Base-by-base conservation (phyloP, 2,329 filamentous ascomycete species). In the Tolypocladium guangdongense region DNA sequence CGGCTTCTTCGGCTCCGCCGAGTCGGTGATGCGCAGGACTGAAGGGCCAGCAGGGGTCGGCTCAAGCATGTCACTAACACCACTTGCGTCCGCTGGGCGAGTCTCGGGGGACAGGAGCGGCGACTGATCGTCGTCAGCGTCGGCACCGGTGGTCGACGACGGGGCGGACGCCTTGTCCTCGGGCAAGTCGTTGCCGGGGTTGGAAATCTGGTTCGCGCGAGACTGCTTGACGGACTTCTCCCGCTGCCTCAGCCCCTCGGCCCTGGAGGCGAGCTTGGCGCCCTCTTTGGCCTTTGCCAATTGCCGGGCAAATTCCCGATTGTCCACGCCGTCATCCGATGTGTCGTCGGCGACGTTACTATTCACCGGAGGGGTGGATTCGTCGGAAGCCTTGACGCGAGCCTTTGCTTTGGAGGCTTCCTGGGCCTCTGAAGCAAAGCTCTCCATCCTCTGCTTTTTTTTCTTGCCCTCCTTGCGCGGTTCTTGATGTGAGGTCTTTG, bases 51-150 rank as follows among this genome's bases (percentile, higher is more conserved):
- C 67, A 3, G 81, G 69, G 45, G 81, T 72, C 49, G 86, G 76
- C 71, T 95, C 90, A 18, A 97, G 83, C 92, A 97, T 97, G 71
- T 96, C 92, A 52, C 87, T 87, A 54, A 96, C 82, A 65, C 88
- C 88, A 52, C 80, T 82, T 55, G 80, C 78, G 54, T 81, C 77
- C 16, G 74, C 76, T n/a, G 81, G 74, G 37, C 62, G 66, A 24
- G 78, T 72, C 50, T 81, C 74, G 35, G 89, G 87, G 12, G 88
- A 91, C 46, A 76, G 75, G 54, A 78, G 76, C 8, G 86, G 77
- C 3, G 90, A 90, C 62, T 86, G 74, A 63, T 95, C 89, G 63
- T 95, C 88, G 62, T 93, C 89, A 16, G 84, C 88, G 65, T 92
- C 88, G 33, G 78, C 86, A 51, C 82, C 87, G 46, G 82, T 81